phyloP scores from a whole-genome alignment of 2,329 filamentous ascomycete genomes.

The Sporothrix brasiliensis region DNA sequence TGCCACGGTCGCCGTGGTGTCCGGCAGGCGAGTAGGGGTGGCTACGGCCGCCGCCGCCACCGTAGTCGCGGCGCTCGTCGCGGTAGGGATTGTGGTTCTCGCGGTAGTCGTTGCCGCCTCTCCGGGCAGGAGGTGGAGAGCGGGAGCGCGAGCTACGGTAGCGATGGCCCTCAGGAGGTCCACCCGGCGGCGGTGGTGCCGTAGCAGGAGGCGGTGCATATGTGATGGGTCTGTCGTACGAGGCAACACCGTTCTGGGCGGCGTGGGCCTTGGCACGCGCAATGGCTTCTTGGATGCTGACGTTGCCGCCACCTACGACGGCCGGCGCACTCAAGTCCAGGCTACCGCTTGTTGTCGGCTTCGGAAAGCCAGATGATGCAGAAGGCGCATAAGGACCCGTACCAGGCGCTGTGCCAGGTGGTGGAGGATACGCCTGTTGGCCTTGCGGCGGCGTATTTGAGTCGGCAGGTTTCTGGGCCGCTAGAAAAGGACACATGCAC shows the following conservation, averaged over 20 bases:
- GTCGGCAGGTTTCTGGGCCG: slow-evolving; percentile 35
- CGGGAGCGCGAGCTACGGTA: slow-evolving; percentile 72
- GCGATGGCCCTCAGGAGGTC: slow-evolving; percentile 52
- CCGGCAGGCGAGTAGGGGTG: slow-evolving; percentile 39
- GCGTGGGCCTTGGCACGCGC: slow-evolving; percentile 83
- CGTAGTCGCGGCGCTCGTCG: slow-evolving; percentile 46
- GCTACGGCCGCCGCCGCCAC: slow-evolving; percentile 58
- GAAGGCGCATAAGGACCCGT: slow-evolving; percentile 29
- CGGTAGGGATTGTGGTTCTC: slow-evolving; percentile 43
- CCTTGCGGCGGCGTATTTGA: slow-evolving; percentile 33
- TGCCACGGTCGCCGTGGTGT: slow-evolving; percentile 42
- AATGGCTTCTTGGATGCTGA: slow-evolving; percentile 82
- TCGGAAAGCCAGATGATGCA: slow-evolving; percentile 50
- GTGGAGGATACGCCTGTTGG: slow-evolving; percentile 33
- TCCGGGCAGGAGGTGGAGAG: slow-evolving; percentile 63
- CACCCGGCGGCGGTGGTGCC: not conserved
- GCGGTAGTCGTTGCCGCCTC: slow-evolving; percentile 66
- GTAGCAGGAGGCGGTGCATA: slow-evolving; percentile 47
- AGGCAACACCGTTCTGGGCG: slow-evolving; percentile 71
- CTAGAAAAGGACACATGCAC: slow-evolving; percentile 33
- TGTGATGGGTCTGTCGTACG: slow-evolving; percentile 60
- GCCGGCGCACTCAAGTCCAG: slow-evolving; percentile 76
- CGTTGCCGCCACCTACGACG: slow-evolving; percentile 76
- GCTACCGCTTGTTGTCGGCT: slow-evolving; percentile 72
- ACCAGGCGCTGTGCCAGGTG: slow-evolving; percentile 35